Evolutionary conservation across 352 stramenopile species (phyloP).

Genomic region (Pythium guiyangense): DNA sequence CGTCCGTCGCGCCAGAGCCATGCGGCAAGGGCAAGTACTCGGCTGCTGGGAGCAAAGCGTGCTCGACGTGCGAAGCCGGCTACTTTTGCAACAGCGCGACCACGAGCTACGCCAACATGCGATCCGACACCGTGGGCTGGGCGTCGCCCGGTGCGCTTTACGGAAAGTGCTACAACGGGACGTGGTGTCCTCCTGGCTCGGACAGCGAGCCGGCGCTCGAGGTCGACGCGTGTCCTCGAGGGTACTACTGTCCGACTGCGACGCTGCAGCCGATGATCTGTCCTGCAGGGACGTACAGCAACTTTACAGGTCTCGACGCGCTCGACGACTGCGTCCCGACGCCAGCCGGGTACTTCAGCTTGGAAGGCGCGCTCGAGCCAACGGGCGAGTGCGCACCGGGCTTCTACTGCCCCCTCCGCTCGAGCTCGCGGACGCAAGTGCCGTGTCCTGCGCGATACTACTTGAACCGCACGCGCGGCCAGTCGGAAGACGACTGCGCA

Average conservation of each 20-base stretch:
- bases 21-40: constrained; percentile 76
- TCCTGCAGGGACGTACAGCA: constrained; percentile 81
- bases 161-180: constrained; percentile 85
- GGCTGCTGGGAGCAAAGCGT: constrained; percentile 42
- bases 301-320: constrained; percentile 67
- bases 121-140: constrained; percentile 49
- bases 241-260: constrained; percentile 74
- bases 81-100: constrained; percentile 77
- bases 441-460: constrained; percentile 79
- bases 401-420: constrained; percentile 81
- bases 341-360: constrained; percentile 61
- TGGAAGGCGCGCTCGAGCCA: constrained; percentile 51
- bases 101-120: constrained; percentile 69
- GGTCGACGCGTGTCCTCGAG: constrained; percentile 70
- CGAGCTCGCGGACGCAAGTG: constrained; percentile 62
- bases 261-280: constrained; percentile 69
- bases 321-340: constrained; percentile 73
- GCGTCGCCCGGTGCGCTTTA: constrained; percentile 43
- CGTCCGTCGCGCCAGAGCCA: constrained; percentile 40
- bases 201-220: constrained; percentile 67
- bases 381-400: constrained; percentile 63
- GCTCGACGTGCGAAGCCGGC: constrained; percentile 53
- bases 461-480: constrained; percentile 48
- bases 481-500: constrained; percentile 67
- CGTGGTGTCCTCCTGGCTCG: constrained; percentile 70